These are phyloP conservation scores for Leccinellum albellum DNA, from an alignment of 768 basidiomycete genomes.

Conservation along the genomic window DNA sequence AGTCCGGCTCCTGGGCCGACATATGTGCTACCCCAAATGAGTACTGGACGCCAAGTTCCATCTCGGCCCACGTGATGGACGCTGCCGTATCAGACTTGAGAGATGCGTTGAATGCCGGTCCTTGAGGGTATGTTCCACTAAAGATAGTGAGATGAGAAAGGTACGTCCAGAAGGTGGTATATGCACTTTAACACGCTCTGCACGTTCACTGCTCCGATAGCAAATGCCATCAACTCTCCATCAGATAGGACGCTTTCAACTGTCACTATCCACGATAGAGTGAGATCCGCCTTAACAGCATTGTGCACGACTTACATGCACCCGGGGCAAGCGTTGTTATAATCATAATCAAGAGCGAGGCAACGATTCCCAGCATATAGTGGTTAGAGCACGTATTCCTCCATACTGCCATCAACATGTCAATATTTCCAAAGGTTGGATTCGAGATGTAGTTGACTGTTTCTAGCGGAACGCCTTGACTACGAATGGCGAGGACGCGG, in stretches of 20 bases:
- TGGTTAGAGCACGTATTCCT: slow-evolving; percentile 20
- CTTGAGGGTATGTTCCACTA: not conserved
- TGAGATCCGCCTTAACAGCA: not conserved
- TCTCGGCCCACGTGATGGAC: slow-evolving; percentile 24
- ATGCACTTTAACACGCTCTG: slow-evolving; percentile 28
- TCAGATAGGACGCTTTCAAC: slow-evolving; percentile 22
- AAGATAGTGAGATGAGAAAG: not conserved
- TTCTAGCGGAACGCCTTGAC: slow-evolving; percentile 21
- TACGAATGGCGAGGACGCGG: slow-evolving; percentile 12
- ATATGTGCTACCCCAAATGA: slow-evolving; percentile 14
- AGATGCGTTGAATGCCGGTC: slow-evolving; percentile 2
- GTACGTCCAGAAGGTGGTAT: not conserved
- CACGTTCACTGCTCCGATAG: slow-evolving; percentile 17
- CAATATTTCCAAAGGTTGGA: slow-evolving; percentile 18
- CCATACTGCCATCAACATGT: slow-evolving; percentile 15
- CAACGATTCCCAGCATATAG: slow-evolving; percentile 15
- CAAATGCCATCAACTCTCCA: slow-evolving; percentile 20
- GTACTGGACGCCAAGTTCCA: slow-evolving; percentile 23
- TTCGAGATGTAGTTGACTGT: slow-evolving; percentile 21
- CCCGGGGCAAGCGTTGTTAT: slow-evolving; percentile 23
- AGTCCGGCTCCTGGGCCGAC: slow-evolving; percentile 15
- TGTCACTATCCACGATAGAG: slow-evolving; percentile 9
- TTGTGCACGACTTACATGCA: slow-evolving; percentile 16
- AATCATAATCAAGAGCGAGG: slow-evolving; percentile 20
- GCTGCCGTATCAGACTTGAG: slow-evolving; percentile 16